Evolutionary conservation across 208 protist genomes (phyloP), one percentile per base, ranked within the genome.

Genomic region (Acanthamoeba royreba): DNA sequence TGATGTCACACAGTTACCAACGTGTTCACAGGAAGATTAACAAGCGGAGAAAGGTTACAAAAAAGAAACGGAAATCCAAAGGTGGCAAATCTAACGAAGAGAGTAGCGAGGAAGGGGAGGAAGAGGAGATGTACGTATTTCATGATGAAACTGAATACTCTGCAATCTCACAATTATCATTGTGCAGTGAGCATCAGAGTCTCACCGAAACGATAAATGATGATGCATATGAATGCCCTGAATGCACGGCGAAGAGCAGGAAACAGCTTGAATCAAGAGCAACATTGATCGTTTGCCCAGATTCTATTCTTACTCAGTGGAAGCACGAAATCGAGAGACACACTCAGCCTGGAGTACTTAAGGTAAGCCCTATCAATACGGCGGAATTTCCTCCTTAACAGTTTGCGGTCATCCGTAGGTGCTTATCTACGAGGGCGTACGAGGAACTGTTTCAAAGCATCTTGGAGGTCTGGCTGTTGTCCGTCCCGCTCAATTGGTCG

Each of bases 221-320:
- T 8, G 74, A 86, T 8, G 28, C 40, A 4, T 86, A 86, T 43
- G 74, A 55, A n/a, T 86, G 74, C 35, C 74, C 74, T 17, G 74
- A 86, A 22, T 86, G 74, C 46, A 53, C 74, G 74, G 46, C 74
- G 9, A 22, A 33, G 2, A 28, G 40, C 31, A 38, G 63, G 4
- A 35, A 15, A 13, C 46, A 33, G 74, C 4, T 91, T 28, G 55
- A 61, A 1, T 91, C 85, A 9, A 8, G 55, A 19, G 85, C 85
- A 1, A 91, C 85, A 13, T 69, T 91, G 55, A 91, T 91, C 43
- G 85, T 91, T 8, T 91, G 85, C 43, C 85, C 85, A n/a, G 85
- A 91, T 40, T 91, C 85, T 22, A 91, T 91, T 38, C 53, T 91
- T 8, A 43, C 31, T 40, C 85, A 91, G 53, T 91, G 85, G 85